Conservation (phyloP, 345 rosid genomes). For the Eucalyptus polyanthemos region DNA sequence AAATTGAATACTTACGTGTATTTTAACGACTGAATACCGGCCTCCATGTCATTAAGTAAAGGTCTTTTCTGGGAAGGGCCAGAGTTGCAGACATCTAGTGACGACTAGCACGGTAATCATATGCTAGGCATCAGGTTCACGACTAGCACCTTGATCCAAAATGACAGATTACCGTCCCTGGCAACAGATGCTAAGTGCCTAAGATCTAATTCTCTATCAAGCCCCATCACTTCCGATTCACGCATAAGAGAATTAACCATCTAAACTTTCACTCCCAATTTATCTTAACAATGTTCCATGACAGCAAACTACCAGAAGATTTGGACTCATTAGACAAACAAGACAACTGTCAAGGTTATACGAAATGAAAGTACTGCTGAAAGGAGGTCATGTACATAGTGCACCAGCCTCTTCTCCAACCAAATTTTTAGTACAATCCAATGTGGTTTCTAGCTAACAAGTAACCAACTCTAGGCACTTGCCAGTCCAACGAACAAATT, state of each 20-base stretch:
- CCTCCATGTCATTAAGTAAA: neutral
- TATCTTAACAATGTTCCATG: neutral
- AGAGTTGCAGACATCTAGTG: neutral
- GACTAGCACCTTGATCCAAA: neutral
- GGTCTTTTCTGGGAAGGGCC: neutral
- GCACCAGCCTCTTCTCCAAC: neutral
- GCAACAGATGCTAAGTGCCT: neutral
- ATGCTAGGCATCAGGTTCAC: neutral
- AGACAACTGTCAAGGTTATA: neutral
- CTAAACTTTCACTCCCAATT: neutral
- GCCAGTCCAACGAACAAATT: neutral
- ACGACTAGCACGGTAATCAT: neutral
- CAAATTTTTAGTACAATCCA: neutral
- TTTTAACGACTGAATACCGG: neutral
- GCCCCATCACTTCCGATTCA: neutral
- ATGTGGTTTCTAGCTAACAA: neutral
- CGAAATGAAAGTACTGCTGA: neutral
- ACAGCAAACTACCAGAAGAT: neutral
- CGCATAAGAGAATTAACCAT: neutral
- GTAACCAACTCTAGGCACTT: neutral
- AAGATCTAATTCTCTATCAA: neutral
- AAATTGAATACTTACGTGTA: neutral
- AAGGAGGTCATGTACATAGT: neutral
- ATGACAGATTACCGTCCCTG: neutral
- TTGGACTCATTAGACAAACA: neutral